Conservation (phyloP, 306 rosid species). For the Castanea crenata region DNA sequence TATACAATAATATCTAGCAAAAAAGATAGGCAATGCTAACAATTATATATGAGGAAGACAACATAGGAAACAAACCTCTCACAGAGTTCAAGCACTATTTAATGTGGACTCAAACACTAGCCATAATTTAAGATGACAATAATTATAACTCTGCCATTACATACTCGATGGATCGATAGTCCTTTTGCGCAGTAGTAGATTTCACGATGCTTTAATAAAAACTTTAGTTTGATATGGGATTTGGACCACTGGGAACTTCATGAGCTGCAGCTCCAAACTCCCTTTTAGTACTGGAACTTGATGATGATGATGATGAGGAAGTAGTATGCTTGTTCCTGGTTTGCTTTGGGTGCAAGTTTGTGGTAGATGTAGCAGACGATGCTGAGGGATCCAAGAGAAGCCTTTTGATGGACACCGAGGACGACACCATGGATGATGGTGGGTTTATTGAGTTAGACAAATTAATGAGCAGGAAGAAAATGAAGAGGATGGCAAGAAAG, state of each 20-base stretch:
- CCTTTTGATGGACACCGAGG: slow-evolving; percentile 28
- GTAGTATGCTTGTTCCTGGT: slow-evolving; percentile 8
- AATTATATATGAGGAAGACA: slow-evolving; percentile 38
- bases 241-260: slow-evolving; percentile 97
- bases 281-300: slow-evolving; percentile 27
- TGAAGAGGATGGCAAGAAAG: slow-evolving; percentile 52
- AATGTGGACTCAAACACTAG: slow-evolving; percentile 39
- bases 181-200: neutral
- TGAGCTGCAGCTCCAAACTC: slow-evolving; percentile 76
- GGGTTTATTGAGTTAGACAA: slow-evolving; percentile 41
- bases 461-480: slow-evolving; percentile 56
- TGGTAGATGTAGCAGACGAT: slow-evolving; percentile 28
- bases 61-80: slow-evolving; percentile 51
- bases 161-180: neutral
- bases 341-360: slow-evolving; percentile 46
- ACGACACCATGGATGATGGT: slow-evolving; percentile 44
- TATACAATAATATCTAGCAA: slow-evolving; percentile 64
- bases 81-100: slow-evolving; percentile 43
- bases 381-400: slow-evolving; percentile 39
- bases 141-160: slow-evolving; percentile 30
- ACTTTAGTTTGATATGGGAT: slow-evolving; percentile 77
- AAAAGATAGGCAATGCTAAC: slow-evolving; percentile 27
- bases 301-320: neutral
- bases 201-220: slow-evolving; percentile 4
- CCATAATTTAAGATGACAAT: slow-evolving; percentile 46